Evolutionary conservation across 2,329 filamentous ascomycete species (phyloP), one percentile per base, ranked within the genome.

Genomic region (Fusarium pseudocircinatum): DNA sequence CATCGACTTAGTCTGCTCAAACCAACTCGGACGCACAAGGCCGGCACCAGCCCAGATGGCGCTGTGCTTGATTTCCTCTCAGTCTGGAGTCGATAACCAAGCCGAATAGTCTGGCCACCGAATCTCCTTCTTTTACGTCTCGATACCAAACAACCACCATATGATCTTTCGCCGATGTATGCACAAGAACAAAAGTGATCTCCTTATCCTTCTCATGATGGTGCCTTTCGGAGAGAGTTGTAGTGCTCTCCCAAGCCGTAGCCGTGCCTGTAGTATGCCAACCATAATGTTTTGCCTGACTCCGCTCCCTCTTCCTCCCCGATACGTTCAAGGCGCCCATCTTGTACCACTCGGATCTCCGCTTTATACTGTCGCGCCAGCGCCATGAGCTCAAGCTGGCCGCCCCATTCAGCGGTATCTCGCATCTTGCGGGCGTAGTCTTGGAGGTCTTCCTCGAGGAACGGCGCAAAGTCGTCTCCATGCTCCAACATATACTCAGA

Each of bases 191-290:
- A 76, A 70, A 72, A 70, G 74, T 70, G 64, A 74, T 72, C 57
- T 52, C 60, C 60, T 68, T 65, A 36, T 62, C 39, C 32, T n/a
- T 62, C 65, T 47, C 61, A 57, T 75, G 69, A 78, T 74, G 76
- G 73, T 74, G 78, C 78, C 78, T 85, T 88, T 75, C 89, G 83
- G 80, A 99, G 83, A 60, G 95, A 97, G 81, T 99, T 99, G 83
- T 99, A 99, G 84, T 99, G 96, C 85, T 98, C 96, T 18, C 96
- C 96, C 56, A 99, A 85, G 3, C 96, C 96, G 82, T 97, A 98
- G 54, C 94, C 94, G 84, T 98, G 95, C 77, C 93, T 89, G 83
- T 98, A 98, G 82, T 98, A 99, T 40, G 95, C 96, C 82, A 99
- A 82, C 96, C 96, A 98, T 57, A 97, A 42, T 42, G 77, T 78